phyloP scores from a whole-genome alignment of 2,329 filamentous ascomycete genomes.

The Penicillium expansum region DNA sequence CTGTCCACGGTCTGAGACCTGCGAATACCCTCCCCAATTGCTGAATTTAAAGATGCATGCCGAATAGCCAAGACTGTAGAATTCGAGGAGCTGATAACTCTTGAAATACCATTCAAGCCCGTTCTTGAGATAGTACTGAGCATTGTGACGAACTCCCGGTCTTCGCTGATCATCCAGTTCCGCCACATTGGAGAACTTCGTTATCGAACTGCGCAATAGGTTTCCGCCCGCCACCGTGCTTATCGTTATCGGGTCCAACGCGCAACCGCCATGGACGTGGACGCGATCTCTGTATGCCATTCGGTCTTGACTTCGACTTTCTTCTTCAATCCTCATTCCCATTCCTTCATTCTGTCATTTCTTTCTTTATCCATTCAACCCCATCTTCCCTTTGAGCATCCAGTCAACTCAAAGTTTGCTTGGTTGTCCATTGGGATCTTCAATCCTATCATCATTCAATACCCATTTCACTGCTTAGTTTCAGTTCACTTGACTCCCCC shows the following conservation, averaged over 20 bases:
- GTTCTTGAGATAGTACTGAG: conserved; percentile 6
- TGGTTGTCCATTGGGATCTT: not conserved
- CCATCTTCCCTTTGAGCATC: not conserved
- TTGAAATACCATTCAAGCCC: not conserved
- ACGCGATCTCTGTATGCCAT: not conserved
- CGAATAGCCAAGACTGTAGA: conserved; percentile 31
- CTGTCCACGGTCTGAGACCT: conserved; percentile 32
- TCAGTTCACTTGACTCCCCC: not conserved
- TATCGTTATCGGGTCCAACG: conserved; percentile 7
- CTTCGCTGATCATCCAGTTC: not conserved
- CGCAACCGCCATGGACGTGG: not conserved
- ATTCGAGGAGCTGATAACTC: not conserved
- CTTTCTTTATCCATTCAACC: not conserved
- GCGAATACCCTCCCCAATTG: conserved; percentile 66
- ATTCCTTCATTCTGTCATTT: not conserved
- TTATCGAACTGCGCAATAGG: not conserved
- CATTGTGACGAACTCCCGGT: conserved; percentile 7
- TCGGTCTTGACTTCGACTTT: not conserved
- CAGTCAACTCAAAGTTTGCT: not conserved
- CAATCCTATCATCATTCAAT: not conserved
- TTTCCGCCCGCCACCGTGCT: not conserved
- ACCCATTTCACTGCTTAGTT: not conserved
- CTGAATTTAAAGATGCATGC: conserved; percentile 61
- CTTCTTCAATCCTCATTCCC: not conserved
- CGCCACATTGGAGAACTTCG: not conserved